Base-by-base conservation (phyloP, 83 land plant species). In the Picea mariana region DNA sequence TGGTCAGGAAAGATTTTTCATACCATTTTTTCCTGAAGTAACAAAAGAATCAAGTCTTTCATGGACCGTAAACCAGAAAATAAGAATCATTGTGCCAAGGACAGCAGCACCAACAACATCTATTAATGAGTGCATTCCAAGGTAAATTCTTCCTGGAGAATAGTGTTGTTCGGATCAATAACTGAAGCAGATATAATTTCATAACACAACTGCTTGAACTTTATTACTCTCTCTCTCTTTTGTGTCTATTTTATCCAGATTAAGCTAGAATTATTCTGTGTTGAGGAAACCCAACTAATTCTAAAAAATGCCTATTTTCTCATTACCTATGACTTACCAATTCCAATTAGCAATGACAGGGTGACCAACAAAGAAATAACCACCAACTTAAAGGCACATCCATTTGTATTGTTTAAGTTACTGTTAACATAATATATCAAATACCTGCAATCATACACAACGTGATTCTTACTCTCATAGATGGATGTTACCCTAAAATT, bases 61-160 rank as follows among this genome's bases (percentile, higher is more conserved):
- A 82, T 92, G 88, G 65, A 94, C 88, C 0, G 17, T 47, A 38
- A 86, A 82, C 98, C 99, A 98, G 67, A 87, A 83, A 52, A 81
- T 21, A 62, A 98, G 89, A 62, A 96, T 73, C 13, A 47, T 42
- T 81, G 89, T n/a, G 9, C 98, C 99, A 80, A 95, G 13, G 23
- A 79, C 73, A 67, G 88, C 83, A 44, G 96, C 97, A 47, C 88
- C 92, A 60, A 85, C 44, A 78, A 95, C 82, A 84, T 97, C 99
- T 69, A 97, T 81, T 75, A 92, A 83, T 23, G 92, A 87, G 85
- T 97, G 98, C 99, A 97, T 97, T 17, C 99, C 99, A 21, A 95
- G 87, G 76, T 97, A 97, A 18, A 97, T 85, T 84, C 95, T 89
- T 82, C 94, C 98, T 97, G 88, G 49, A 12, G 84, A 55, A 26